Conservation (phyloP, 805 yeast species). For the Torulaspora microellipsoides region DNA sequence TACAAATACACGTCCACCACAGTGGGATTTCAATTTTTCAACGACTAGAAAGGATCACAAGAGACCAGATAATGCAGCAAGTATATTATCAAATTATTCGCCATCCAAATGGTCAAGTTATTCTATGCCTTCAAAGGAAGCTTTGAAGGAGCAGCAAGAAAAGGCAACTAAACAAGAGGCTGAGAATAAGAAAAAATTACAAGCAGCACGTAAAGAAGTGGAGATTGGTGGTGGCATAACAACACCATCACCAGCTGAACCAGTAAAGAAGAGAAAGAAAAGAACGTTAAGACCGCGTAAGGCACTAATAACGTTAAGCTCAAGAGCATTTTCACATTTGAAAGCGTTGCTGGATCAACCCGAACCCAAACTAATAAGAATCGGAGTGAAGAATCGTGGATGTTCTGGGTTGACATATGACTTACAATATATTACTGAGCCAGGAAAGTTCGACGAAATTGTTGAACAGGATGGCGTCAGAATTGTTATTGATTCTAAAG, state of each 20-base stretch:
- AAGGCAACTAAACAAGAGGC: conserved; percentile 13
- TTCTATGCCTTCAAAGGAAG: conserved; percentile 42
- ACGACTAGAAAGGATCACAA: conserved; percentile 1
- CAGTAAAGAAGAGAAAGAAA: conserved; percentile 39
- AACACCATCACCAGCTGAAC: conserved; percentile 6
- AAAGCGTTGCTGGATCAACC: conserved; percentile 68
- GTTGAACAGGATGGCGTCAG: conserved; percentile 91
- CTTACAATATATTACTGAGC: conserved; percentile 80
- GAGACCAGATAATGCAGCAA: not conserved
- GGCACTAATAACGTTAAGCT: conserved; percentile 78
- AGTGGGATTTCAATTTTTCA: conserved; percentile 8
- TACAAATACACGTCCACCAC: conserved; percentile 5
- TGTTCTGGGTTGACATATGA: conserved; percentile 94
- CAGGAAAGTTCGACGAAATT: conserved; percentile 94
- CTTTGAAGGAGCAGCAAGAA: conserved; percentile 43
- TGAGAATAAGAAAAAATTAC: conserved; percentile 21
- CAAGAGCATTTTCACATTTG: conserved; percentile 72
- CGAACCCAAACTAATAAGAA: conserved; percentile 80
- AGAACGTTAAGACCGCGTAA: conserved; percentile 80
- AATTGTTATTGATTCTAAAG: conserved; percentile 92
- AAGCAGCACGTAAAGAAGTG: conserved; percentile 16
- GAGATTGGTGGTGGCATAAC: conserved; percentile 2
- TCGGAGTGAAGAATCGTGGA: conserved; percentile 94
- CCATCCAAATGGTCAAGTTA: conserved; percentile 42
- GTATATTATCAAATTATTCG: conserved; percentile 3